Evolutionary conservation across 371 early-diverging fungal genomes (phyloP).

Genomic region (Furculomyces boomerangus): DNA sequence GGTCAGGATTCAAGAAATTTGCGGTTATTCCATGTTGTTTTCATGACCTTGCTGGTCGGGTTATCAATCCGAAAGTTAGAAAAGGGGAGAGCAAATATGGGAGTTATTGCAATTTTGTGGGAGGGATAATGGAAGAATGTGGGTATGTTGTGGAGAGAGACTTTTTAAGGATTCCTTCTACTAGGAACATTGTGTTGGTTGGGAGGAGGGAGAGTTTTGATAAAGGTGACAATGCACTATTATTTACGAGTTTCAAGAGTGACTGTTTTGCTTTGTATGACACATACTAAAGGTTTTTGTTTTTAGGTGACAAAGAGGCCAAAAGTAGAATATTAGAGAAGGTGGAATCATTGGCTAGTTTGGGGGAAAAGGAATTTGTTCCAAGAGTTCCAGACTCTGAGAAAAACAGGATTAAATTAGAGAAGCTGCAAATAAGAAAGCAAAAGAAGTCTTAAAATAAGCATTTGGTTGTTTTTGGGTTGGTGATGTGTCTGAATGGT

Average conservation of each 20-base stretch:
- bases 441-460: no score
- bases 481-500: no score
- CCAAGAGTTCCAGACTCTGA: conserved; percentile 16
- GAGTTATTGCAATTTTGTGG: conserved; percentile 45
- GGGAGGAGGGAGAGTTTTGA: conserved; percentile 23
- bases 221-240: neutral
- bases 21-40: conserved; percentile 71
- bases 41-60: conserved; percentile 45
- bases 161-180: conserved; percentile 65
- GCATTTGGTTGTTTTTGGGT: no score
- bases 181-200: conserved; percentile 67
- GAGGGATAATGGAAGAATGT: conserved; percentile 29
- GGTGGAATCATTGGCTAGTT: neutral
- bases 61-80: conserved; percentile 22
- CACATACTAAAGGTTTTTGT: neutral
- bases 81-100: conserved; percentile 46
- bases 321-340: neutral
- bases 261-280: neutral
- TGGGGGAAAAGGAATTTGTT: conserved; percentile 5
- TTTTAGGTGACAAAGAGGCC: neutral
- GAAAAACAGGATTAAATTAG: conserved; percentile 16
- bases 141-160: conserved; percentile 51
- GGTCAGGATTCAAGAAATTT: conserved; percentile 36
- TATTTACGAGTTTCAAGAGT: no score
- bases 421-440: conserved; percentile 8